phyloP scores from a whole-genome alignment of 179 eudicot genomes.

The Carnegiea gigantea region DNA sequence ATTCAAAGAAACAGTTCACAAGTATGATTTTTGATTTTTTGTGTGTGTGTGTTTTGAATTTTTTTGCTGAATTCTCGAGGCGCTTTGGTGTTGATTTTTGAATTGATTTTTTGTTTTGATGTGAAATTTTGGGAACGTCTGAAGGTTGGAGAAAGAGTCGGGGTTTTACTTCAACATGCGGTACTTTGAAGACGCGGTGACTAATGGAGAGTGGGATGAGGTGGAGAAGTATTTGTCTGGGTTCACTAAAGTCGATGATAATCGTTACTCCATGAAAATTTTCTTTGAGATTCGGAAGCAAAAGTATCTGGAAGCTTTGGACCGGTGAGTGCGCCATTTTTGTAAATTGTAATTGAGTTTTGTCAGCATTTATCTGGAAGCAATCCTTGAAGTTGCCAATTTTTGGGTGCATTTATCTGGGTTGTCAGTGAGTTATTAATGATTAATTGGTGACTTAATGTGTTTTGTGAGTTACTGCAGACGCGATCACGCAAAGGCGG shows the following conservation, averaged over 20 bases:
- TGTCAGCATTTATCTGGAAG: neutral
- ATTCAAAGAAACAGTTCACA: conserved; percentile 51
- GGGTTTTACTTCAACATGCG: conserved; percentile 61
- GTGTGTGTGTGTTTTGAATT: neutral
- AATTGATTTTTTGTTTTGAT: conserved; percentile 5
- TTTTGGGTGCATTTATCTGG: neutral
- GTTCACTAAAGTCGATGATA: conserved; percentile 57
- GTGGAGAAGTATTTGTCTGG: conserved; percentile 62
- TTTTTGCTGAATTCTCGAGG: neutral
- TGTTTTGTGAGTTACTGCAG: conserved; percentile 27
- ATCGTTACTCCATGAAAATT: conserved; percentile 58
- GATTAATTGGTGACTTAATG: neutral
- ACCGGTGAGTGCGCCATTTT: conserved; percentile 34
- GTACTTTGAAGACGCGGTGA: conserved; percentile 54
- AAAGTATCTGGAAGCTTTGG: conserved; percentile 60
- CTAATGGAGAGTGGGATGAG: conserved; percentile 58
- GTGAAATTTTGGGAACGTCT: neutral
- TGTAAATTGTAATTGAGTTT: neutral
- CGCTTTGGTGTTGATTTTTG: neutral
- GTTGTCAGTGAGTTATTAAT: neutral
- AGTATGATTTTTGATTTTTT: conserved; percentile 23
- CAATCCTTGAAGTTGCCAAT: neutral
- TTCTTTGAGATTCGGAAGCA: conserved; percentile 66
- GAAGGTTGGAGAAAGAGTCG: conserved; percentile 58
- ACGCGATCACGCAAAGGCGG: conserved; percentile 48